phyloP scores from a whole-genome alignment of 208 protist genomes.

The Acanthamoeba triangularis region DNA sequence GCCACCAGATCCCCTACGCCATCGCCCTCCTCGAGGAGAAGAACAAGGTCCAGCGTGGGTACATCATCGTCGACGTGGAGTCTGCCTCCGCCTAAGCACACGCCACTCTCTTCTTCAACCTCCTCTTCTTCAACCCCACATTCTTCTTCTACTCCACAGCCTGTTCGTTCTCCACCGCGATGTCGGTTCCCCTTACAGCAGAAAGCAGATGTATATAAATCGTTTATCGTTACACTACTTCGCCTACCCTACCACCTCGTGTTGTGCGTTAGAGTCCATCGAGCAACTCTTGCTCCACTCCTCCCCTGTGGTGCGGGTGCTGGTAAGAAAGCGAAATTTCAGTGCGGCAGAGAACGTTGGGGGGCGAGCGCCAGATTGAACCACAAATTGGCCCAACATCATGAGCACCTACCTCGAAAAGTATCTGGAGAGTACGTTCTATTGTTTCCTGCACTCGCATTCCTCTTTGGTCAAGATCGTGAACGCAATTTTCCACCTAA shows the following conservation, averaged over 20 bases:
- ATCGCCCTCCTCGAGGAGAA: not conserved
- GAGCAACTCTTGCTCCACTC: no score
- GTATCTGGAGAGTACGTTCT: slow-evolving; percentile 82
- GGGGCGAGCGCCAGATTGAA: slow-evolving; percentile 1
- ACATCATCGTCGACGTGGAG: not conserved
- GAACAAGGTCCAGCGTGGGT: not conserved
- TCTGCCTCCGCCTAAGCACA: not conserved
- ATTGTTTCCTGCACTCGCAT: not conserved
- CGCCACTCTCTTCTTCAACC: not conserved
- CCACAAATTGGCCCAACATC: not conserved
- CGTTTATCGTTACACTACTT: not conserved
- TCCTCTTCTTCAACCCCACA: not conserved
- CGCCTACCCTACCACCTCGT: not conserved
- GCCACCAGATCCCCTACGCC: not conserved
- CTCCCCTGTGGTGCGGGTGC: no score
- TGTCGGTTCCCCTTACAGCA: not conserved
- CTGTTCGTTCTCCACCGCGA: not conserved
- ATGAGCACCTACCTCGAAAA: slow-evolving; percentile 87
- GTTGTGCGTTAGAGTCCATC: not conserved
- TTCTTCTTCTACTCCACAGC: not conserved
- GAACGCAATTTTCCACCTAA: not conserved
- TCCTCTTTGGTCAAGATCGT: no score
- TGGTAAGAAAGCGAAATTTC: no score
- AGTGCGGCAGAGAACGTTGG: no score
- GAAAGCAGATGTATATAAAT: not conserved